A percentile compares a stretch with the other conserved stretches of the same genome.
phyloP scores from a whole-genome alignment of 2,329 filamentous ascomycete species.

The Metarhizium robertsii region DNA sequence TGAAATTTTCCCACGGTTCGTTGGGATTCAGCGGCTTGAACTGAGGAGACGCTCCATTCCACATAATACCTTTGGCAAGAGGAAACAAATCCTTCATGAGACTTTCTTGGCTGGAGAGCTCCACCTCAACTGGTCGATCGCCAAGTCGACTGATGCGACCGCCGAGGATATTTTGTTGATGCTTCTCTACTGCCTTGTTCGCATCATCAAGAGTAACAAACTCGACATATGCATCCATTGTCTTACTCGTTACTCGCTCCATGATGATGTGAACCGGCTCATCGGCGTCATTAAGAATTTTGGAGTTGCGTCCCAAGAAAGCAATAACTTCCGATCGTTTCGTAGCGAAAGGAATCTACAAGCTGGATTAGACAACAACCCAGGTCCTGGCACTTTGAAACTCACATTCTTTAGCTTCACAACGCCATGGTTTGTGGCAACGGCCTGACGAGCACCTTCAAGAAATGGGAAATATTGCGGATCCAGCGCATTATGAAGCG shows the following conservation, averaged over 20 bases:
- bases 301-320: slow-evolving; percentile 48
- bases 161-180: slow-evolving; percentile 27
- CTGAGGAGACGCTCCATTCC: slow-evolving; percentile 39
- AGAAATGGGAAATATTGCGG: slow-evolving; percentile 37
- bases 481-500: slow-evolving; percentile 24
- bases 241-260: slow-evolving; percentile 54
- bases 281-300: slow-evolving; percentile 41
- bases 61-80: slow-evolving; percentile 43
- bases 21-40: slow-evolving; percentile 22
- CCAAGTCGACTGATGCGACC: slow-evolving; percentile 43
- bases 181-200: slow-evolving; percentile 39
- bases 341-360: slow-evolving; percentile 46
- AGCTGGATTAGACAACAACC: slow-evolving; percentile 1
- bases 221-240: slow-evolving; percentile 52
- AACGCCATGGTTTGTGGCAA: slow-evolving; percentile 29
- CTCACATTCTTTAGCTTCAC: slow-evolving; percentile 42
- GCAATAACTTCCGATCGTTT: slow-evolving; percentile 46
- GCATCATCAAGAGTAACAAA: slow-evolving; percentile 45
- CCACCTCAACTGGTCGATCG: slow-evolving; percentile 46
- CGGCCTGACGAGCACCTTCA: slow-evolving; percentile 24
- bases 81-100: slow-evolving; percentile 58
- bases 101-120: slow-evolving; percentile 43
- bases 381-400: slow-evolving; percentile 3
- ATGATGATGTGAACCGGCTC: slow-evolving; percentile 56
- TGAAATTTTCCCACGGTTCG: slow-evolving; percentile 44